These are phyloP conservation scores for Gomphus sp. DNA, from an alignment of 1,284 basidiomycete genomes.

Conservation along the genomic window DNA sequence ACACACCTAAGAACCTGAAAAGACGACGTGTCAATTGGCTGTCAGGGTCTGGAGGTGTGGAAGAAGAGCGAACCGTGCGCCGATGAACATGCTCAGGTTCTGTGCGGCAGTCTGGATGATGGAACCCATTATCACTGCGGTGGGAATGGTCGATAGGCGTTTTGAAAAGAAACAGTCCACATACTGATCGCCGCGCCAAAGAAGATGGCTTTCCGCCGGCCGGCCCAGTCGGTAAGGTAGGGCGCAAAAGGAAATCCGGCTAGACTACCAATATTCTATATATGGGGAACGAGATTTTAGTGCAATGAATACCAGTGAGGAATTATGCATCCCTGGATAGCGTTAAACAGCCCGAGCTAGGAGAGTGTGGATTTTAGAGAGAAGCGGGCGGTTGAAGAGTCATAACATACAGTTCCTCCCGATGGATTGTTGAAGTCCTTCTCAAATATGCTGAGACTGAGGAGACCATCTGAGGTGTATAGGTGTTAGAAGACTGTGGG, in stretches of 20 bases:
- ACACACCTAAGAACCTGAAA: conserved; percentile 8
- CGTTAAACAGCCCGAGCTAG: conserved; percentile 60
- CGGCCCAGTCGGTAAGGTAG: conserved; percentile 59
- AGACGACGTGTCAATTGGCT: not conserved
- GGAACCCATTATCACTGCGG: conserved; percentile 45
- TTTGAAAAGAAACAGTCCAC: not conserved
- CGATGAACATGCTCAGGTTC: conserved; percentile 75
- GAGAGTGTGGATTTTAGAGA: conserved; percentile 12
- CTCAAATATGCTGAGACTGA: conserved; percentile 54
- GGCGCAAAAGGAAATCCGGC: conserved; percentile 63
- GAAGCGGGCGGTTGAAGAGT: conserved; percentile 57
- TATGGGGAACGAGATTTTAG: conserved; percentile 2
- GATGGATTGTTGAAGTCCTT: conserved; percentile 46
- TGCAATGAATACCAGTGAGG: not conserved
- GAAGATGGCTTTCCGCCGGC: conserved; percentile 53
- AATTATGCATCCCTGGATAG: conserved; percentile 40
- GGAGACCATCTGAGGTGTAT: conserved; percentile 40
- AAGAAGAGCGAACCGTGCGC: conserved; percentile 39
- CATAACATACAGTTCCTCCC: conserved; percentile 49
- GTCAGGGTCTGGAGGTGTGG: not conserved
- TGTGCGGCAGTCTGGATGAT: conserved; percentile 62
- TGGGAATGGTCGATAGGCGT: conserved; percentile 1
- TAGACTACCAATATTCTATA: conserved; percentile 55
- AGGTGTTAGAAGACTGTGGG: not conserved
- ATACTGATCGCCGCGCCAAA: conserved; percentile 46